These are phyloP conservation scores for Anaeromyces robustus DNA, from an alignment of 192 early-diverging fungal species.

Conservation along the genomic window DNA sequence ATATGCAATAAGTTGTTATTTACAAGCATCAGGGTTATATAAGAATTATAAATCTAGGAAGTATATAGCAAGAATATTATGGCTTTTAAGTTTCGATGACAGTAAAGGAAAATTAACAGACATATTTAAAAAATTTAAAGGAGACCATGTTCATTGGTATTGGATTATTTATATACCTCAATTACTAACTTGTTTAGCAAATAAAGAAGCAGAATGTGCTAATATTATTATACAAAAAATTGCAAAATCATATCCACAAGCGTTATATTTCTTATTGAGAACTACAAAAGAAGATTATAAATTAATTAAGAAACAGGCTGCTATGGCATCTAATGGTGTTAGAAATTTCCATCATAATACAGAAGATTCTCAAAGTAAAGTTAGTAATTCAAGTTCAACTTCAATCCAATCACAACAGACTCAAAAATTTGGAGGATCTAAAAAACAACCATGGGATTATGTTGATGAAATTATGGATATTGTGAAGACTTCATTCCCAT, in stretches of 20 bases:
- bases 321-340: constrained; percentile 5
- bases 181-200: constrained; percentile 58
- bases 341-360: constrained; percentile 3
- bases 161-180: constrained; percentile 99
- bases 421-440: not conserved
- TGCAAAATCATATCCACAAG: constrained; percentile 88
- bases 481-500: constrained; percentile 86
- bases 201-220: constrained; percentile 60
- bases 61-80: constrained; percentile 81
- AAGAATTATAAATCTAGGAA: constrained; percentile 76
- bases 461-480: constrained; percentile 91
- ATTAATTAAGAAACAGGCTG: constrained; percentile 34
- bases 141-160: constrained; percentile 85
- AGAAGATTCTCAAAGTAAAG: constrained; percentile 1
- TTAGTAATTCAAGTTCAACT: constrained; percentile 1
- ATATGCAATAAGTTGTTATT: constrained; percentile 87
- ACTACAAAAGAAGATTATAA: constrained; percentile 80
- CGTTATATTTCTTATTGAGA: constrained; percentile 84
- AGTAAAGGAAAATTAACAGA: constrained; percentile 61
- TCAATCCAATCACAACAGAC: constrained; percentile 4
- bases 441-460: constrained; percentile 60
- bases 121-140: constrained; percentile 77
- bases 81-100: constrained; percentile 75
- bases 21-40: constrained; percentile 81
- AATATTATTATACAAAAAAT: constrained; percentile 76